A percentile compares a stretch with the other conserved stretches of the same genome.
Evolutionary conservation across 1,284 basidiomycete species (phyloP).

Genomic region (Mycena citricolor): DNA sequence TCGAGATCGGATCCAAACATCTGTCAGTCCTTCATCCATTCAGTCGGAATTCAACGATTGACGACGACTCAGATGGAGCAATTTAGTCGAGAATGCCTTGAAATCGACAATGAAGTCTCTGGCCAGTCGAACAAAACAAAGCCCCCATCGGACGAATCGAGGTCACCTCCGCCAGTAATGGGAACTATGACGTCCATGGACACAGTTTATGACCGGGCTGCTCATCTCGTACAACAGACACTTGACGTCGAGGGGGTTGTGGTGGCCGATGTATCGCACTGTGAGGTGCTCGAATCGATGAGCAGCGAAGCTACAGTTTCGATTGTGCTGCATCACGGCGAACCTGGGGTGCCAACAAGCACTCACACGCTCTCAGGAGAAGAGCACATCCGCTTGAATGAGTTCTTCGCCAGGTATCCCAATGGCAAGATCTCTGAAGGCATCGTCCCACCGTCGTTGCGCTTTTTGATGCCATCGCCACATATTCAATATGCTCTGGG

Average conservation of each 20-base stretch:
- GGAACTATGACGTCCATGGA: constrained; percentile 69
- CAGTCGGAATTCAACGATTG: background rate
- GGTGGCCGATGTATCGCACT: constrained; percentile 90
- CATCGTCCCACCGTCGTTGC: constrained; percentile 74
- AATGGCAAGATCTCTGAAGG: constrained; percentile 87
- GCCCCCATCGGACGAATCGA: no score
- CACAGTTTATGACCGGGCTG: constrained; percentile 83
- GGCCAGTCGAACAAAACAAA: no score
- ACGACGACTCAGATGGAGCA: constrained; percentile 73
- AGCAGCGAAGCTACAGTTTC: constrained; percentile 65
- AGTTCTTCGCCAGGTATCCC: constrained; percentile 75
- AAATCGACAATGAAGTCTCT: constrained; percentile 86
- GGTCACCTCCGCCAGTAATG: no score
- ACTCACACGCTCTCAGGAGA: constrained; percentile 52
- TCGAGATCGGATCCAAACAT: constrained; percentile 88
- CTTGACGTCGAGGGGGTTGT: constrained; percentile 90
- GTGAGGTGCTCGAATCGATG: constrained; percentile 82
- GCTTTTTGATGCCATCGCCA: constrained; percentile 70
- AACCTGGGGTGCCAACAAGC: constrained; percentile 29
- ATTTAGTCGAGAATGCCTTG: constrained; percentile 92
- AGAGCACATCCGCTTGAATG: constrained; percentile 72
- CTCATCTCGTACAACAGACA: constrained; percentile 84
- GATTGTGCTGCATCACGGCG: constrained; percentile 56
- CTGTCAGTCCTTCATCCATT: constrained; percentile 44
- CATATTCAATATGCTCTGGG: constrained; percentile 84